Percentiles rank a stretch among this genome's conserved stretches.
Conservation (phyloP, 805 yeast species). For the Zygosaccharomyces bailii region DNA sequence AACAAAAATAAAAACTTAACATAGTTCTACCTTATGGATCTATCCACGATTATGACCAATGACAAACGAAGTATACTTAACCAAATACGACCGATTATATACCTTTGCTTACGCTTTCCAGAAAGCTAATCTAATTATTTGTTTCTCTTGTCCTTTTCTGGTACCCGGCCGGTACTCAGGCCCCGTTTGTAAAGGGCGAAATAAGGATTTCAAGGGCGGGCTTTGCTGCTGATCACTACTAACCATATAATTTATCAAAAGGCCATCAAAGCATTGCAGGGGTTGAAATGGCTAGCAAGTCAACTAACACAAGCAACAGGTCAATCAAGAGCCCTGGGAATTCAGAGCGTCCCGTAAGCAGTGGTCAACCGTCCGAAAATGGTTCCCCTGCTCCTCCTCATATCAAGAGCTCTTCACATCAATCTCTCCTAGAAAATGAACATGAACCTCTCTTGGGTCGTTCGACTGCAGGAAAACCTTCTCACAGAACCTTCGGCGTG, state of each 20-base stretch:
- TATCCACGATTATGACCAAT: too few relatives aligned
- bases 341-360: constrained; percentile 6
- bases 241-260: background rate
- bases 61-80: background rate
- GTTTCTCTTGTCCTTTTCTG: background rate
- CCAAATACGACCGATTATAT: background rate
- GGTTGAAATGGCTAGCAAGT: constrained; percentile 14
- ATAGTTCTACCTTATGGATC: too few relatives aligned
- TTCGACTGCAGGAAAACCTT: constrained; percentile 15
- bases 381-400: constrained; percentile 7
- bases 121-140: too few relatives aligned
- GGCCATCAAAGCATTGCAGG: background rate
- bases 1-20: background rate
- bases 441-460: constrained; percentile 13
- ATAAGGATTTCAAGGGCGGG: background rate
- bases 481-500: constrained; percentile 22
- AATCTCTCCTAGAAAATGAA: constrained; percentile 7
- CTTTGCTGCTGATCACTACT: background rate
- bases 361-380: constrained; percentile 4
- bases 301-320: constrained; percentile 17
- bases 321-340: constrained; percentile 17
- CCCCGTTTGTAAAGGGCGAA: background rate
- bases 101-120: background rate
- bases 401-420: background rate
- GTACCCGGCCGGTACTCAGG: constrained; percentile 2